phyloP scores from a whole-genome alignment of 2,329 filamentous ascomycete genomes.

The Fusarium sp. region DNA sequence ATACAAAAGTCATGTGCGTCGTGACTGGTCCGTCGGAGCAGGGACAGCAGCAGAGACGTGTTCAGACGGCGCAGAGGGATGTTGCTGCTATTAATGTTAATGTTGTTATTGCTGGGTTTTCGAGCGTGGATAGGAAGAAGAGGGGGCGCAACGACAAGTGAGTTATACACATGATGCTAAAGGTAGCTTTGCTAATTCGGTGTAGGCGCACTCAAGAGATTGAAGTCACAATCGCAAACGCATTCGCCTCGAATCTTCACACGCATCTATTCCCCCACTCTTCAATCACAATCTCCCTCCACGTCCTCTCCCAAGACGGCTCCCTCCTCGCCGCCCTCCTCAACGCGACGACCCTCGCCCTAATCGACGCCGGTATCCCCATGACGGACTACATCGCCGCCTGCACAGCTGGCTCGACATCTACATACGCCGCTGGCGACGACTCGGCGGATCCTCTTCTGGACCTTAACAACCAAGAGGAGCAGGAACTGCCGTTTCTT shows the following conservation, averaged over 20 bases:
- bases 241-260: slow-evolving; percentile 80
- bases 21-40: slow-evolving; percentile 83
- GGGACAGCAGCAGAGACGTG: slow-evolving; percentile 49
- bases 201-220: slow-evolving; percentile 79
- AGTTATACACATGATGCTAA: slow-evolving; percentile 40
- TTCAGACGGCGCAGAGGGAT: slow-evolving; percentile 56
- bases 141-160: slow-evolving; percentile 80
- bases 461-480: slow-evolving; percentile 80
- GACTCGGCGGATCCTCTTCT: slow-evolving; percentile 78
- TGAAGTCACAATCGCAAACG: slow-evolving; percentile 77
- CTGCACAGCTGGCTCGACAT: slow-evolving; percentile 84
- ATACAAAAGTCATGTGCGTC: slow-evolving; percentile 95
- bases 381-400: slow-evolving; percentile 92
- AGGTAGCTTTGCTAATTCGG: not conserved
- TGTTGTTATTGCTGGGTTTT: slow-evolving; percentile 87
- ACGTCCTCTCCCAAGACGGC: slow-evolving; percentile 89
- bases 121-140: slow-evolving; percentile 83
- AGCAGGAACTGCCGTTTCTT: slow-evolving; percentile 86
- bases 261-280: slow-evolving; percentile 89
- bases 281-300: slow-evolving; percentile 81
- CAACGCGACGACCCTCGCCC: slow-evolving; percentile 88
- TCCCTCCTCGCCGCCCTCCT: slow-evolving; percentile 87
- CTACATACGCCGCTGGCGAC: slow-evolving; percentile 69
- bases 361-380: slow-evolving; percentile 93
- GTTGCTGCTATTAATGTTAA: slow-evolving; percentile 74